A percentile compares a stretch with the other conserved stretches of the same genome.
These are phyloP conservation scores for Colletotrichum limetticola DNA, from an alignment of 2,329 filamentous ascomycete genomes.

Conservation along the genomic window DNA sequence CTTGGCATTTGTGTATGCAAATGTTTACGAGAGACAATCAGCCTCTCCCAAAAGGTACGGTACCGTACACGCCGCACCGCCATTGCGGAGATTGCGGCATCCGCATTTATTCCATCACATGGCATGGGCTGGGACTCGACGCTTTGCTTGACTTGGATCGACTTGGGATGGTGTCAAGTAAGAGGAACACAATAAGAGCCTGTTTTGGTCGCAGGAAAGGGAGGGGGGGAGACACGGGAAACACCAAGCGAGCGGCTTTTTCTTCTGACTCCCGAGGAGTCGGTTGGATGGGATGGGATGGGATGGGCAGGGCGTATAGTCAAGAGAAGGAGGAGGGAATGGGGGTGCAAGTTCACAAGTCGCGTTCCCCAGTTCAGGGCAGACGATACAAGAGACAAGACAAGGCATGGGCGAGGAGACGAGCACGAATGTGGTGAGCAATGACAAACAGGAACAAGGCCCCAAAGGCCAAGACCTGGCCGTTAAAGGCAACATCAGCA, in stretches of 20 bases:
- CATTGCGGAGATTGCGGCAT: conserved; percentile 27
- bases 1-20: conserved; percentile 18
- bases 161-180: conserved; percentile 16
- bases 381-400: neutral
- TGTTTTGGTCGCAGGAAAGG: neutral
- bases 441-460: neutral
- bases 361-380: neutral
- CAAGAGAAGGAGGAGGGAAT: neutral
- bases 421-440: neutral
- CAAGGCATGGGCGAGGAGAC: neutral
- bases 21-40: conserved; percentile 12
- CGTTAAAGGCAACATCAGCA: neutral
- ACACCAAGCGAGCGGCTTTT: neutral
- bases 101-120: conserved; percentile 28
- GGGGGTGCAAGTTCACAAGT: neutral
- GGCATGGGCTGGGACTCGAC: conserved; percentile 23
- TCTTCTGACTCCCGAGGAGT: neutral
- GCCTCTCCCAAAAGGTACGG: neutral
- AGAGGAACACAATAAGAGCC: conserved; percentile 7
- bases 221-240: neutral
- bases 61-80: neutral
- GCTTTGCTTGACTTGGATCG: conserved; percentile 23
- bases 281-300: neutral
- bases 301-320: conserved; percentile 4
- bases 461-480: neutral